These are phyloP conservation scores for Rosa lucieae DNA, from an alignment of 306 rosid genomes.

Conservation along the genomic window DNA sequence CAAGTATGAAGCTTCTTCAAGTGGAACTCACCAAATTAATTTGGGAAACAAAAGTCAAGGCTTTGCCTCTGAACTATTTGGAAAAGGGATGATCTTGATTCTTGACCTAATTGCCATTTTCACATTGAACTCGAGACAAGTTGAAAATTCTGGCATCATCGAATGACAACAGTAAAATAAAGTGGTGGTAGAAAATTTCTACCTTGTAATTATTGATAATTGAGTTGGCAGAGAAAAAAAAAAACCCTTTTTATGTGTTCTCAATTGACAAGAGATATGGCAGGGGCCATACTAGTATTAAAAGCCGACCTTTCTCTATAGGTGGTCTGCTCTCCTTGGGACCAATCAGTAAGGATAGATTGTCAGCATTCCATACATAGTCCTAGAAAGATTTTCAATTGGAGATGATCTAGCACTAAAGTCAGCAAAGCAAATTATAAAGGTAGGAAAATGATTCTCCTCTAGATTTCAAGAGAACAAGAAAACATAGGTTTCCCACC, in stretches of 20 bases:
- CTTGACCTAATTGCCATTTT: neutral
- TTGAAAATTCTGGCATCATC: neutral
- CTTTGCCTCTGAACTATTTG: neutral
- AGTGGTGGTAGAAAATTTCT: slow-evolving; percentile 3
- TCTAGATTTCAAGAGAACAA: neutral
- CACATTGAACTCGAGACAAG: neutral
- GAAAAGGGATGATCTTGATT: neutral
- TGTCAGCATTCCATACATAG: neutral
- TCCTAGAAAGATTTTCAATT: slow-evolving; percentile 6
- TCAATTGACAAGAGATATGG: neutral
- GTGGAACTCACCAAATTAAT: neutral
- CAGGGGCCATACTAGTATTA: neutral
- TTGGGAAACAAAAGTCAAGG: neutral
- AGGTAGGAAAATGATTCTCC: neutral
- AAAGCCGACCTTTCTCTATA: neutral
- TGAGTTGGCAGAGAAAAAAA: slow-evolving; percentile 1
- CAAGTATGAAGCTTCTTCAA: neutral
- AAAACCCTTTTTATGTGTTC: neutral
- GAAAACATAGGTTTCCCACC: neutral
- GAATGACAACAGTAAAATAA: neutral
- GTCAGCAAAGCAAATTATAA: neutral
- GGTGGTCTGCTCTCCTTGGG: neutral
- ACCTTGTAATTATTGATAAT: slow-evolving; percentile 14
- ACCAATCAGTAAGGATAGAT: neutral
- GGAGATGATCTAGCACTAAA: neutral